Base-by-base conservation (phyloP, 2,329 filamentous ascomycete genomes). In the Pyricularia sp. region DNA sequence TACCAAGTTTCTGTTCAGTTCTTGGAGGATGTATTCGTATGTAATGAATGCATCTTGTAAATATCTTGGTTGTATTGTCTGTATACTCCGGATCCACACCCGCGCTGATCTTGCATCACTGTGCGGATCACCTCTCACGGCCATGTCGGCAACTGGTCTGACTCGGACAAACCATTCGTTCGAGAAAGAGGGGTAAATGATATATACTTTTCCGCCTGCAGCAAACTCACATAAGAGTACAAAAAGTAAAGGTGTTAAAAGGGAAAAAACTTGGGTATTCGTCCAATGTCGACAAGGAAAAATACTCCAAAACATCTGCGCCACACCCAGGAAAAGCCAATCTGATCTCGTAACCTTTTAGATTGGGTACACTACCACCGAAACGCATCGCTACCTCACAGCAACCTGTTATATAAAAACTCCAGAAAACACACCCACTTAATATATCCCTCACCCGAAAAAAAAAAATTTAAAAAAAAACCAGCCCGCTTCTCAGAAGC, bases 391-490 rank as follows among this genome's bases (percentile, higher is more conserved):
- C 14, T 20, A 20, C 36, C 36, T 42, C 12, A 36, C 14, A 17
- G 7, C 1, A 4, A 33, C 9, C 5, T 33, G 5, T 33, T 33
- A 7, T 7, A 11, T 33, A 33, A 6, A 33, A 11, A 7, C 31
- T 7, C 5, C 3, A 36, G 14, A 36, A 36, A 36, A 36, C 12
- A 14, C 10, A 36, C 3, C 5, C 31, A 14, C 10, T 36, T 14
- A 5, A 36, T 36, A 36, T 36, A 36, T 36, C 2, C 12, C 10
- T 36, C 12, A 36, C 12, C 12, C 33, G 2, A 2, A 3, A 3
- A 14, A 14, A 2, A 2, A 12, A 3, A 12, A n/a, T n/a, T n/a
- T 4, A 3, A 3, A 14, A 14, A 2, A 2, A 12, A 3, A 12
- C 12, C 33, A 14, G 6, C 14, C 42, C 6, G 42, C 42, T 20